Base-by-base conservation (phyloP, 176 grass and related monocot species). In the Eremochloa ophiuroides region DNA sequence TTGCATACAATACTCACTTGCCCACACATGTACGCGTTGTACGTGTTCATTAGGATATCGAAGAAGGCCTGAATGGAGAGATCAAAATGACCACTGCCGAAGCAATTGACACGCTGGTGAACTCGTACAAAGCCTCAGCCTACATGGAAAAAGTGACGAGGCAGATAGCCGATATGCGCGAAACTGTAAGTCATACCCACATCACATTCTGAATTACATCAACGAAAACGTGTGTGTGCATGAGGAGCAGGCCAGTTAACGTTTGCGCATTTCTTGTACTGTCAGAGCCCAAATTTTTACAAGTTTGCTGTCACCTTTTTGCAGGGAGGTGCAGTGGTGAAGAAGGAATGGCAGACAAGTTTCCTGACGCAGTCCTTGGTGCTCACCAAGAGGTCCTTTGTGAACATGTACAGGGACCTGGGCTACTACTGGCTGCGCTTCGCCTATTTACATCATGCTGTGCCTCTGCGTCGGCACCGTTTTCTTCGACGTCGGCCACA, bases 381-480 rank as follows among this genome's bases (percentile, higher is more conserved):
- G 44, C 93, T 99, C 31, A 93, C 89, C 13, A 93, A 79, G 75
- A 95, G 96, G 80, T 99, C 96, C 26, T 99, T 93, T 5, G 87
- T 95, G 34, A 99, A 99, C 86, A 99, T 99, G 96, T 93, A 91
- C 84, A 84, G 96, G 61, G 96, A 99, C 69, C 35, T 95, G 20
- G 96, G 93, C 48, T 95, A 99, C 64, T 99, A 99, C 70, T 99
- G 96, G 90, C 42, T 99, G n/a, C 88, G 96, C 1, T 90, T 95
- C 35, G 88, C 67, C 6, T n/a, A 88, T 99, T 27, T 99, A 99
- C 76, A 75, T 99, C 6, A 70, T 83, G 8, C 77, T 99, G 2
- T 93, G 93, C 71, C 79, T 99, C 33, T 95, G 93, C 39, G 89
- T 93, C 18, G 96, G 96, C 70, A 93, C 88, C 38, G 80, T 95